phyloP scores from a whole-genome alignment of 768 basidiomycete species.

The Auriculariales sp. region DNA sequence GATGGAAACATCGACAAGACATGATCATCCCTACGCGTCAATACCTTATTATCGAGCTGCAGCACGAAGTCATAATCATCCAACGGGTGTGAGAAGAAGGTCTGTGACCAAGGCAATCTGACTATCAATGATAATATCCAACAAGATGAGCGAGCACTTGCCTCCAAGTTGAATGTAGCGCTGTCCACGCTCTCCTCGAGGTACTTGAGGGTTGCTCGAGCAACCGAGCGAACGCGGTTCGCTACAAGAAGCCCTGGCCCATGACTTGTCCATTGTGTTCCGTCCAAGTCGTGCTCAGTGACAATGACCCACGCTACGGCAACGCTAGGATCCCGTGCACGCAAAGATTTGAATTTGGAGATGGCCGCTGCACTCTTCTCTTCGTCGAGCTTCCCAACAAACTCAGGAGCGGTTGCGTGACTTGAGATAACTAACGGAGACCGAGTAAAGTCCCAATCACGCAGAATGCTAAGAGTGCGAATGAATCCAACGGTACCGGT shows the following conservation, averaged over 20 bases:
- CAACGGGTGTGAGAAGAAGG: conserved; percentile 73
- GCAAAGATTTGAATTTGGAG: conserved; percentile 16
- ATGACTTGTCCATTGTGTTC: conserved; percentile 58
- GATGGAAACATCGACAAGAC: conserved; percentile 8
- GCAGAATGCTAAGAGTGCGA: neutral
- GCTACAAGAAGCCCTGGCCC: conserved; percentile 63
- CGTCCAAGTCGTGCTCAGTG: conserved; percentile 64
- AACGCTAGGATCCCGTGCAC: conserved; percentile 20
- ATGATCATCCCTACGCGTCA: conserved; percentile 42
- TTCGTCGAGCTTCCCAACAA: neutral
- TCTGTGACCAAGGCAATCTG: conserved; percentile 25
- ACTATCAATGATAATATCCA: neutral
- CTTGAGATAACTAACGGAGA: neutral
- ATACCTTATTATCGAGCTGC: conserved; percentile 44
- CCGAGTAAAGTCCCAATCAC: conserved; percentile 10
- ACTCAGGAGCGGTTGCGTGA: conserved; percentile 8
- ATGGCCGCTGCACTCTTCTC: conserved; percentile 15
- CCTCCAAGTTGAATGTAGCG: conserved; percentile 43
- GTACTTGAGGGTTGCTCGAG: conserved; percentile 55
- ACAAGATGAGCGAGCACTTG: conserved; percentile 16
- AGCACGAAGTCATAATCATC: conserved; percentile 79
- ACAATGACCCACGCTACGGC: conserved; percentile 55
- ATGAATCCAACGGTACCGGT: conserved; percentile 40
- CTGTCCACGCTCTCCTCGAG: conserved; percentile 35
- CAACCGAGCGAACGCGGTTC: conserved; percentile 53